Evolutionary conservation across 2,329 filamentous ascomycete genomes (phyloP), one percentile per base, ranked within the genome.

Genomic region (Cercospora berteroae): DNA sequence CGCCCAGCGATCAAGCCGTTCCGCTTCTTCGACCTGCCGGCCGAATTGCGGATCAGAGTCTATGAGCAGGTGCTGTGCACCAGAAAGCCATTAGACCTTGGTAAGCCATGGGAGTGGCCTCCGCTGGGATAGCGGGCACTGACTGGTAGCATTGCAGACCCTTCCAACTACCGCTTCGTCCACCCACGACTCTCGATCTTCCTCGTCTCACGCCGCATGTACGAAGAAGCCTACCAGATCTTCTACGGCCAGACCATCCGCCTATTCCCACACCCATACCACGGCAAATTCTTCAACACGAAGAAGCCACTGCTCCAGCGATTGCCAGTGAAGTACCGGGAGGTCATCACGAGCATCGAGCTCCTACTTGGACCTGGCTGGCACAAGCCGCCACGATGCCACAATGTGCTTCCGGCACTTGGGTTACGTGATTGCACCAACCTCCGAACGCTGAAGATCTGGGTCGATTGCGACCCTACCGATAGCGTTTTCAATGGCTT

Each of bases 351-450:
- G 0, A 85, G 85, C 0, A 80, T 94, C 2, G 88, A 94, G 77
- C 79, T 94, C 63, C 86, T 90, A 2, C 81, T 94, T 0, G 91
- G 91, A 0, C 90, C 90, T 0, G 90, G 90, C 20, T 94, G 89
- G 87, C 88, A 82, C 68, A 85, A 85, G 66, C 90, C 91, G 13
- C 91, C 91, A 0, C 83, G 82, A 36, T 87, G 88, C 60, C 93
- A 91, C 89, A 86, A 88, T 1, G 88, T 92, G 12, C 89, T 88
- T 70, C 80, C 84, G 4, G 83, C 84, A 1, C 81, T 93, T 0
- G 90, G 90, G 0, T 82, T 94, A 6, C 71, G 76, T 1, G 88
- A 91, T 60, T 90, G 88, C 76, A 78, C 79, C 65, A 86, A 83
- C 58, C 84, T 90, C 20, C 83, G 84, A 31, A 82, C 81, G 13